Evolutionary conservation across 768 basidiomycete species (phyloP).

Genomic region (Lentinula raphanica): DNA sequence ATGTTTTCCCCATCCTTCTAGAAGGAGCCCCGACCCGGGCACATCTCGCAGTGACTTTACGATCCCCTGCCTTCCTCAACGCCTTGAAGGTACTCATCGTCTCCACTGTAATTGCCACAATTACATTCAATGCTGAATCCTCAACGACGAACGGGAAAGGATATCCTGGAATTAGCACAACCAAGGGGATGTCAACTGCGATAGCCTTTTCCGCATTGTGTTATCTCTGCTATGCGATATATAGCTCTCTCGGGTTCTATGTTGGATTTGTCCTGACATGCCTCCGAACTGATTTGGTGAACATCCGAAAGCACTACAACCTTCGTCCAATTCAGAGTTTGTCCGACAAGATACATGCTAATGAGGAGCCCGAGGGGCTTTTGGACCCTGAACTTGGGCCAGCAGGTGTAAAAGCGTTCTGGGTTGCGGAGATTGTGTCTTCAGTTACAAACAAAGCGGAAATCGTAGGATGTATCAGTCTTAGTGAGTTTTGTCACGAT

Average conservation of each 20-base stretch:
- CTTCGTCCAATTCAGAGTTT: neutral
- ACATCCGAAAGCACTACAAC: conserved; percentile 16
- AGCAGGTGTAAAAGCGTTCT: conserved; percentile 15
- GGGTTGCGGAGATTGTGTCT: conserved; percentile 18
- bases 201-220: neutral
- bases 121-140: neutral
- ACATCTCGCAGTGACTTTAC: conserved; percentile 6
- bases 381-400: neutral
- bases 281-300: conserved; percentile 16
- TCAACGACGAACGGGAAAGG: neutral
- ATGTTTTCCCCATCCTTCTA: conserved; percentile 4
- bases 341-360: neutral
- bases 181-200: neutral
- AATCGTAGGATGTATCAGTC: conserved; percentile 17
- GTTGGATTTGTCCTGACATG: neutral
- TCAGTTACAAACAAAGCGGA: neutral
- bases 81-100: neutral
- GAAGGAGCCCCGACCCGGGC: conserved; percentile 17
- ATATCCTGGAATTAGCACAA: no score
- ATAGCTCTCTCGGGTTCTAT: neutral
- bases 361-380: no score
- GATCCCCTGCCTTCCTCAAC: conserved; percentile 9
- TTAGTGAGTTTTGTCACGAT: conserved; percentile 12
- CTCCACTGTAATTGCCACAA: neutral
- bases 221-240: neutral